Conservation (phyloP, 768 basidiomycete genomes). For the Mycena epipterygia region DNA sequence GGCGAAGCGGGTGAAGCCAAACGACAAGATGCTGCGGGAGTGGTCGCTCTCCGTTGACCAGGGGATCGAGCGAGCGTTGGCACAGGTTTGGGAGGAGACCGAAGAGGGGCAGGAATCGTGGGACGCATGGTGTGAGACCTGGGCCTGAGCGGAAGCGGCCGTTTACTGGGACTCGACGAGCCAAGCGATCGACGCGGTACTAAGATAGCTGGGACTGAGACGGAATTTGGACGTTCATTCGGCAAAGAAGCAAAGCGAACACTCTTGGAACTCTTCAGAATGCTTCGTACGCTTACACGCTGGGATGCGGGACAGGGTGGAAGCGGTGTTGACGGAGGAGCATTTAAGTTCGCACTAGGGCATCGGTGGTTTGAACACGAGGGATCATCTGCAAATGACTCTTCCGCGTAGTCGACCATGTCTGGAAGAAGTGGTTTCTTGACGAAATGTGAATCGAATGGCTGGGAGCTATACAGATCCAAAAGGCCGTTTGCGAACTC, state of each 20-base stretch:
- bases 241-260: slow-evolving; percentile 59
- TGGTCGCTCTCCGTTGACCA: slow-evolving; percentile 22
- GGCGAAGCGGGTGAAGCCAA: slow-evolving; percentile 18
- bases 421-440: slow-evolving; percentile 35
- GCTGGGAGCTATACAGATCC: slow-evolving; percentile 22
- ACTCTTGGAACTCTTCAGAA: slow-evolving; percentile 56
- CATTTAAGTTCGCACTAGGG: slow-evolving; percentile 31
- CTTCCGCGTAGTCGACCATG: slow-evolving; percentile 32
- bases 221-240: slow-evolving; percentile 27
- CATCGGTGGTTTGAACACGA: slow-evolving; percentile 1
- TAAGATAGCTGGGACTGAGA: not conserved
- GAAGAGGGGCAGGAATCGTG: slow-evolving; percentile 26
- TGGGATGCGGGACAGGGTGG: slow-evolving; percentile 39
- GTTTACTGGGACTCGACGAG: slow-evolving; percentile 28
- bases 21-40: slow-evolving; percentile 4
- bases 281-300: slow-evolving; percentile 45
- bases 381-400: slow-evolving; percentile 27
- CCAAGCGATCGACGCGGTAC: slow-evolving; percentile 27
- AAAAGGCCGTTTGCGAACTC: slow-evolving; percentile 51
- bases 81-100: slow-evolving; percentile 28
- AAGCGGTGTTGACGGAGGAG: slow-evolving; percentile 40
- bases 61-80: slow-evolving; percentile 12
- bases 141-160: slow-evolving; percentile 15
- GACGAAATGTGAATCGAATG: slow-evolving; percentile 31
- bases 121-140: slow-evolving; percentile 25